These are phyloP conservation scores for Hypoxylon sp. DNA, from an alignment of 2,329 filamentous ascomycete genomes.

Conservation along the genomic window DNA sequence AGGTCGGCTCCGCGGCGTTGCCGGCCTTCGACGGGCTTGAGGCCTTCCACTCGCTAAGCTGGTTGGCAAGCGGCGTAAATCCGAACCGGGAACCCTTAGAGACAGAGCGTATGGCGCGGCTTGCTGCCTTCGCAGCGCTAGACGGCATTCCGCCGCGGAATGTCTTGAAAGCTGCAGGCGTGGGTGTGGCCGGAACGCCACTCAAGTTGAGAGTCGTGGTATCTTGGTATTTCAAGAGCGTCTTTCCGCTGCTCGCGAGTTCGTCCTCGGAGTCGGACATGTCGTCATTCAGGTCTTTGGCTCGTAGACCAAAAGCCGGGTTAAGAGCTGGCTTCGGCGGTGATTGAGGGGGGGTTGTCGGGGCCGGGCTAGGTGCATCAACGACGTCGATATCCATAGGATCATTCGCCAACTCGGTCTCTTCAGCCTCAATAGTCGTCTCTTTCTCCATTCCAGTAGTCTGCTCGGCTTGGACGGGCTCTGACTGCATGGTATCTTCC, in stretches of 20 bases:
- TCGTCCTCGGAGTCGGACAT: slow-evolving; percentile 65
- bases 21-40: slow-evolving; percentile 60
- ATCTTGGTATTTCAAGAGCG: slow-evolving; percentile 39
- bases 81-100: slow-evolving; percentile 52
- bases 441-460: slow-evolving; percentile 4
- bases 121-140: slow-evolving; percentile 42
- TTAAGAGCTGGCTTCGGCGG: slow-evolving; percentile 41
- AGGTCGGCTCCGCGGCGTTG: slow-evolving; percentile 39
- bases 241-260: slow-evolving; percentile 46
- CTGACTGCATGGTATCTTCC: slow-evolving; percentile 4
- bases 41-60: slow-evolving; percentile 69
- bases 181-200: slow-evolving; percentile 54
- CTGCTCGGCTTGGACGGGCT: slow-evolving; percentile 10
- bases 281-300: slow-evolving; percentile 56
- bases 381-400: slow-evolving; percentile 42
- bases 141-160: slow-evolving; percentile 36
- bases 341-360: slow-evolving; percentile 43
- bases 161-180: slow-evolving; percentile 42
- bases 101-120: slow-evolving; percentile 44
- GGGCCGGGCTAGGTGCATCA: slow-evolving; percentile 18
- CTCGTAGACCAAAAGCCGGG: slow-evolving; percentile 54
- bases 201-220: slow-evolving; percentile 41
- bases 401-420: slow-evolving; percentile 19
- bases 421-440: slow-evolving; percentile 8
- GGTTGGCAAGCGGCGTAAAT: slow-evolving; percentile 69